Base-by-base conservation (phyloP, 441 rosid species). In the Pelargonium myrrhifolium region DNA sequence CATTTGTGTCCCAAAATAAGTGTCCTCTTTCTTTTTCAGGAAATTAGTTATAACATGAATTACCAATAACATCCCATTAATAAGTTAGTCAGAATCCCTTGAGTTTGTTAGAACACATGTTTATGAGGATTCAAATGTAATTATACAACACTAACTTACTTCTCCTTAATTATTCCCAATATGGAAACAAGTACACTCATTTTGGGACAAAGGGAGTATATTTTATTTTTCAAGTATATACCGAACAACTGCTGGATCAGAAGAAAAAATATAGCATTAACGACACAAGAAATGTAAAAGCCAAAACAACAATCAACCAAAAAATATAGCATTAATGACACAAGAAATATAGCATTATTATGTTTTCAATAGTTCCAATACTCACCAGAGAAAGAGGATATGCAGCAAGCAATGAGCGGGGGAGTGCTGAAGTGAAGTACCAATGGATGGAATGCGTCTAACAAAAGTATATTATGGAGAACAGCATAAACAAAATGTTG, bases 351-450 rank as follows among this genome's bases (percentile, higher is more conserved):
- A 20, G 0, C 1, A 9, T 43, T 14, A 1, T 61, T 45, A 59
- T 55, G n/a, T 37, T 58, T 53, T 51, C 49, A 68, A 49, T 17
- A 60, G 60, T 69, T 72, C 74, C 55, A 51, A 65, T 61, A 77
- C 87, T 85, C 78, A 94, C 99, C 89, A 89, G 24, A 68, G 83
- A 85, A 74, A 94, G 91, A 71, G 98, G 99, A 82, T 87, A 94
- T 40, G 91, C 99, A 60, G 81, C 86, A 65, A 92, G 94, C 78
- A 92, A 79, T 3, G 81, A 77, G 37, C 97, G 98, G 63, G 97
- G 94, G 58, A 95, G 96, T 70, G 99, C 98, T 37, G 97, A 95
- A 81, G 93, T 89, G 80, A 94, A 92, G 83, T 95, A 95, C 97
- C 99, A 95, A 79, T 90, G 93, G 62, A 90, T 71, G 65, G 95